A percentile compares a stretch with the other conserved stretches of the same genome.
Conservation (phyloP, 352 stramenopile genomes). For the Globisporangium heterothallicum region DNA sequence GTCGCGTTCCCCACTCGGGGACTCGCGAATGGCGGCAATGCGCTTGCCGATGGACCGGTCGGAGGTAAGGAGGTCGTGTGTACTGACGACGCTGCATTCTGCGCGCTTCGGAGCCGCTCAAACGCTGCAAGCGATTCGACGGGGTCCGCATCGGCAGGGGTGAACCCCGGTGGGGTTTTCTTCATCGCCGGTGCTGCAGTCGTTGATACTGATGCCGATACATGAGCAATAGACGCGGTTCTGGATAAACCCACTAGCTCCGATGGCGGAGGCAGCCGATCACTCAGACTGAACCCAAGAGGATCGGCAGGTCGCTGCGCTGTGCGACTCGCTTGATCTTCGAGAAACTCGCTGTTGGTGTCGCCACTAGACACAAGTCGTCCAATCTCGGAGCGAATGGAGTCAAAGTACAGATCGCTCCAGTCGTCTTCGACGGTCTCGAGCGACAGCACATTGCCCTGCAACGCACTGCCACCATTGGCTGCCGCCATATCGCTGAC, state of each 20-base stretch:
- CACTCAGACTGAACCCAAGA: not conserved
- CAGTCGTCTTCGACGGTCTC: conserved; percentile 11
- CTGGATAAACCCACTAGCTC: not conserved
- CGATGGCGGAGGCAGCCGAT: not conserved
- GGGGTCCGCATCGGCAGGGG: conserved; percentile 48
- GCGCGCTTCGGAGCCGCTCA: conserved; percentile 23
- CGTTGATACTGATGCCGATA: too few species aligned
- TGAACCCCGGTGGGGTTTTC: conserved; percentile 54
- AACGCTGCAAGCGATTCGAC: conserved; percentile 43
- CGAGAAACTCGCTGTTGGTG: too few species aligned
- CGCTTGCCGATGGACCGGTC: not conserved
- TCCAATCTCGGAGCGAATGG: conserved; percentile 18
- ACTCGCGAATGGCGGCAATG: not conserved
- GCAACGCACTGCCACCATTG: not conserved
- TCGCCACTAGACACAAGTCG: conserved; percentile 4
- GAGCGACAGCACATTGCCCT: not conserved
- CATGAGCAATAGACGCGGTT: not conserved
- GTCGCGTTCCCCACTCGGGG: too few species aligned
- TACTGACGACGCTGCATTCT: conserved; percentile 1
- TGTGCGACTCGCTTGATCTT: too few species aligned
- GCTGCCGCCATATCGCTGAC: too few species aligned
- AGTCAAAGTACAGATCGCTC: conserved; percentile 21
- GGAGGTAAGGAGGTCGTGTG: not conserved
- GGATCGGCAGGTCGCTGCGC: not conserved
- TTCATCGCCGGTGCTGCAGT: conserved; percentile 3